Evolutionary conservation across 176 grass and related monocot species (phyloP), one percentile per base, ranked within the genome.

Genomic region (Musa acuminata): DNA sequence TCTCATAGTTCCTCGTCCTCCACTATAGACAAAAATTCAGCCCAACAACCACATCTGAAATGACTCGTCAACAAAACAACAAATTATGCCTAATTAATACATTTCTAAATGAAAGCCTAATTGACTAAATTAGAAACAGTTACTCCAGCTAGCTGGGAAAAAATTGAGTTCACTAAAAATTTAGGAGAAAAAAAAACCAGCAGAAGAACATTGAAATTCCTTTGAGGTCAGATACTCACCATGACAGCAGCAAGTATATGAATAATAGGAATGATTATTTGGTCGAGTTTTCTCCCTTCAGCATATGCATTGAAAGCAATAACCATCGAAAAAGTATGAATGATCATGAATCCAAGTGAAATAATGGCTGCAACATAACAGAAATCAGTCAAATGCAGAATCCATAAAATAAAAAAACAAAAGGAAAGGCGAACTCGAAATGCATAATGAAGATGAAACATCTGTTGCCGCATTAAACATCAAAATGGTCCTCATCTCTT

Each of bases 251-350:
- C 90, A 84, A 87, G 77, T 49, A 91, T 51, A 82, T 99, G 95
- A 80, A 88, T 27, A 79, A 82, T 48, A 73, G 95, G 95, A 53
- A 76, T 84, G 49, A 91, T 84, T 21, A 89, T 67, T 83, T 87
- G 87, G 62, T 99, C 88, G 22, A 53, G 87, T 85, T 81, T 94
- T 78, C 84, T 89, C 67, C 82, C 89, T 80, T 99, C 84, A 11
- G 24, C 77, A 73, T 99, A 99, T 80, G 86, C 95, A 80, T 91
- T 94, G 80, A 94, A 99, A 80, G 95, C 95, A 91, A 99, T 84
- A 53, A 94, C 82, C 95, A 99, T 99, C 55, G 88, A 99, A 81
- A 84, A 94, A 9, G 95, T 93, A 85, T 94, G 95, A 81, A 99
- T 85, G 35, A 91, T 77, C 77, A 89, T 71, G 72, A 99, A 99